Base-by-base conservation (phyloP, 208 protist genomes). In the Trichomonas tenax region DNA sequence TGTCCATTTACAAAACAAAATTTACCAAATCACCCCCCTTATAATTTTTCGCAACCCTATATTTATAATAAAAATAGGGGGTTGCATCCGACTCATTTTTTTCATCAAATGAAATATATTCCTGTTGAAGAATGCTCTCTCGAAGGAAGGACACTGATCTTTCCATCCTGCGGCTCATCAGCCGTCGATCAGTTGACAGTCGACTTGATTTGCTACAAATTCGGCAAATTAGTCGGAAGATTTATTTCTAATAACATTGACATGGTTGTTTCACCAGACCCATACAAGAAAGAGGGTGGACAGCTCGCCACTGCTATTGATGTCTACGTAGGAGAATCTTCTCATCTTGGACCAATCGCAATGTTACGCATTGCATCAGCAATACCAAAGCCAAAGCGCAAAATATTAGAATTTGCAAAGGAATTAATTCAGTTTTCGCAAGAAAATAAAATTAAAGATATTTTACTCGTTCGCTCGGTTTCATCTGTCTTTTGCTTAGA, bases 401-500 rank as follows among this genome's bases (percentile, higher is more conserved):
- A 93, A 38, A 93, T 93, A 48, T 36, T 93, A n/a, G 44, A 93
- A 21, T 93, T 48, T 51, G 44, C 86, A 51, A 93, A 93, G 51
- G 86, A 93, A 93, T 36, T 93, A 6, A 31, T 51, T 6, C 40
- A 93, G 8, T 93, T 93, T 51, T 6, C 86, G 3, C 6, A 48
- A 93, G 26, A 48, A 23, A 38, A 41, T 36, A 34, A 51, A 34
- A 93, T 93, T 4, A 93, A 48, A n/a, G 44, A 93, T 34, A 58
- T 93, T 21, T 44, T 93, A 34, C 31, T 93, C 38, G 8, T 93
- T 38, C 23, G 86, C n/a, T 38, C 86, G 38, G 44, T 93, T 51
- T 51, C 86, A 48, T 93, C 86, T n/a, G 44, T 93, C n/a, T 93
- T 93, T 15, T 93, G 86, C 44, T 34, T 38, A 48, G 86, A 93